These are phyloP conservation scores for Echinosophora koreensis DNA, from an alignment of 306 rosid genomes.

Conservation along the genomic window DNA sequence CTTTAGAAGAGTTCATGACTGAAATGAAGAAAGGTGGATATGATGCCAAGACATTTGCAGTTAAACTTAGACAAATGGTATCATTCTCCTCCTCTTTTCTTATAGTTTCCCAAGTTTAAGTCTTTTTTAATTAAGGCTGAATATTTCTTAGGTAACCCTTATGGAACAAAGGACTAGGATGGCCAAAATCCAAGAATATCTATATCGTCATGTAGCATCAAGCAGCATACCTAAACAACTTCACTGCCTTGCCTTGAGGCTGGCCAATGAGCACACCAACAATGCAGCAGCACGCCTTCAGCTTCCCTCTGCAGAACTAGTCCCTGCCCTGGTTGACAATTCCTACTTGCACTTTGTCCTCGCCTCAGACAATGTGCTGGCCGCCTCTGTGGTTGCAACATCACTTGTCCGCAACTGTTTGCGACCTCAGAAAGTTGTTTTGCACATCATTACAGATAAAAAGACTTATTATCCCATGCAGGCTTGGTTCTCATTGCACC, in stretches of 20 bases:
- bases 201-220: conserved; percentile 96
- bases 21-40: conserved; percentile 66
- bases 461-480: conserved; percentile 98
- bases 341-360: conserved; percentile 87
- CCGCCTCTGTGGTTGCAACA: conserved; percentile 88
- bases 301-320: conserved; percentile 92
- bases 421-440: conserved; percentile 71
- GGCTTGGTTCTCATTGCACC: conserved; percentile 96
- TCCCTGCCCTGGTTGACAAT: conserved; percentile 91
- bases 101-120: conserved; percentile 22
- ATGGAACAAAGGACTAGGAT: conserved; percentile 89
- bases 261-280: conserved; percentile 91
- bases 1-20: conserved; percentile 87
- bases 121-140: conserved; percentile 22
- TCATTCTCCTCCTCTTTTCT: not conserved
- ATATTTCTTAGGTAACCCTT: conserved; percentile 64
- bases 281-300: conserved; percentile 97
- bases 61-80: conserved; percentile 95
- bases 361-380: conserved; percentile 94
- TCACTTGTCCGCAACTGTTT: conserved; percentile 84
- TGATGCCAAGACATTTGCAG: conserved; percentile 83
- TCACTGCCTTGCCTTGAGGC: conserved; percentile 85
- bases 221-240: conserved; percentile 99
- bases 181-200: conserved; percentile 96
- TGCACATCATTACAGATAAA: conserved; percentile 89